Conservation (phyloP, 805 yeast genomes). For the Barnettozyma sucrosica region DNA sequence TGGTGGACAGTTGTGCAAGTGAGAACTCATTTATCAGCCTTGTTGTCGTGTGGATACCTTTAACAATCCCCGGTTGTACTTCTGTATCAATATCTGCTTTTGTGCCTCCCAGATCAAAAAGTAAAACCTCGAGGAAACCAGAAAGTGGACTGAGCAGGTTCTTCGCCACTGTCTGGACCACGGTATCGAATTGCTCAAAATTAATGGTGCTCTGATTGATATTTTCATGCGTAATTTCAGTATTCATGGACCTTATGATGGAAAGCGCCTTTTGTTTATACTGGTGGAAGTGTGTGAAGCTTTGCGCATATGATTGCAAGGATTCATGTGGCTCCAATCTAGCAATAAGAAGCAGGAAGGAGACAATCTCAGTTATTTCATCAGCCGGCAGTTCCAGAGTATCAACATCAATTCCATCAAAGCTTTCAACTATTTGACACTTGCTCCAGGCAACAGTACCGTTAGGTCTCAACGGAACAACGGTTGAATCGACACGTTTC, state of each 20-base stretch:
- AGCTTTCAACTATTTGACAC: slow-evolving; percentile 34
- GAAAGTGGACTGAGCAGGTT: slow-evolving; percentile 40
- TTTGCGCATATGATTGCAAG: slow-evolving; percentile 20
- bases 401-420: slow-evolving; percentile 39
- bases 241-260: slow-evolving; percentile 45
- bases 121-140: slow-evolving; percentile 37
- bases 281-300: slow-evolving; percentile 33
- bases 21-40: slow-evolving; percentile 36
- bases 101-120: slow-evolving; percentile 23
- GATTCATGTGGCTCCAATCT: slow-evolving; percentile 35
- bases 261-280: slow-evolving; percentile 41
- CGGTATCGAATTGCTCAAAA: slow-evolving; percentile 30
- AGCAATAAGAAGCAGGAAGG: slow-evolving; percentile 43
- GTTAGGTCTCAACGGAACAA: slow-evolving; percentile 11
- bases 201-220: slow-evolving; percentile 19
- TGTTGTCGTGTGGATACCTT: slow-evolving; percentile 22
- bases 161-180: slow-evolving; percentile 34
- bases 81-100: neutral
- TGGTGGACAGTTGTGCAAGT: slow-evolving; percentile 36
- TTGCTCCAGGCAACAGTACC: slow-evolving; percentile 23
- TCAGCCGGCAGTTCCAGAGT: slow-evolving; percentile 34
- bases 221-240: slow-evolving; percentile 27
- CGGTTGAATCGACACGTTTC: slow-evolving; percentile 8
- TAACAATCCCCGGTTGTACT: neutral
- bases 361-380: slow-evolving; percentile 38